Evolutionary conservation across 225 moss, liverwort and hornwort genomes (phyloP).

Genomic region (Physcomitrium patens): DNA sequence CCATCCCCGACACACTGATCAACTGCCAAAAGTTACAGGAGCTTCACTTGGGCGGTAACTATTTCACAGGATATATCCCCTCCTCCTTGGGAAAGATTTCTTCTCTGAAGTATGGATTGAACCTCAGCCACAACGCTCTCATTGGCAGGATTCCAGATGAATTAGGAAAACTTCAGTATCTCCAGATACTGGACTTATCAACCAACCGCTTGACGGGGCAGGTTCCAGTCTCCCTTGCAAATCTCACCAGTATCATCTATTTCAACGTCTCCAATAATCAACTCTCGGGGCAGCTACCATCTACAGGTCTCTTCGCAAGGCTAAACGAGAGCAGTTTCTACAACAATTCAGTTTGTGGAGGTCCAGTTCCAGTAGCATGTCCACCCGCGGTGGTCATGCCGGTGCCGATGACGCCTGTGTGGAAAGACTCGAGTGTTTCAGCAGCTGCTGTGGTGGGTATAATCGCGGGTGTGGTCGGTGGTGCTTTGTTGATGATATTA

Average conservation of each 20-base stretch:
- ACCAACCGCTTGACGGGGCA: conserved; percentile 50
- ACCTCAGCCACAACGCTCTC: conserved; percentile 54
- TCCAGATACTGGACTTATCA: conserved; percentile 56
- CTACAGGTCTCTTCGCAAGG: conserved; percentile 41
- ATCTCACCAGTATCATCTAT: conserved; percentile 40
- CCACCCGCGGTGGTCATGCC: conserved; percentile 31
- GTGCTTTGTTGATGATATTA: conserved; percentile 66
- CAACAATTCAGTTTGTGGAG: conserved; percentile 64
- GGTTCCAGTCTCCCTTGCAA: conserved; percentile 38
- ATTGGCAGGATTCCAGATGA: conserved; percentile 60
- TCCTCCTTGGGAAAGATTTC: conserved; percentile 34
- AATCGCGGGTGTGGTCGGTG: conserved; percentile 60
- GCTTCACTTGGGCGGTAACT: conserved; percentile 47
- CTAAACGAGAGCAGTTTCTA: conserved; percentile 54
- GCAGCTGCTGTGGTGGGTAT: conserved; percentile 64
- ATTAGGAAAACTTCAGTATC: conserved; percentile 39
- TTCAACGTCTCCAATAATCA: conserved; percentile 62
- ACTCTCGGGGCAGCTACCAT: conserved; percentile 49
- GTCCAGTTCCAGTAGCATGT: conserved; percentile 32
- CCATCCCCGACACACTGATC: conserved; percentile 43
- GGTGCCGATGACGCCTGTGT: conserved; percentile 32
- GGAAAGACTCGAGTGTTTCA: conserved; percentile 54
- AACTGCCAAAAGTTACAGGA: conserved; percentile 32
- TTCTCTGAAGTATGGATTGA: conserved; percentile 43
- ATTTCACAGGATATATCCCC: conserved; percentile 50